Evolutionary conservation across 768 basidiomycete genomes (phyloP).

Genomic region (Cytidiella melzeri): DNA sequence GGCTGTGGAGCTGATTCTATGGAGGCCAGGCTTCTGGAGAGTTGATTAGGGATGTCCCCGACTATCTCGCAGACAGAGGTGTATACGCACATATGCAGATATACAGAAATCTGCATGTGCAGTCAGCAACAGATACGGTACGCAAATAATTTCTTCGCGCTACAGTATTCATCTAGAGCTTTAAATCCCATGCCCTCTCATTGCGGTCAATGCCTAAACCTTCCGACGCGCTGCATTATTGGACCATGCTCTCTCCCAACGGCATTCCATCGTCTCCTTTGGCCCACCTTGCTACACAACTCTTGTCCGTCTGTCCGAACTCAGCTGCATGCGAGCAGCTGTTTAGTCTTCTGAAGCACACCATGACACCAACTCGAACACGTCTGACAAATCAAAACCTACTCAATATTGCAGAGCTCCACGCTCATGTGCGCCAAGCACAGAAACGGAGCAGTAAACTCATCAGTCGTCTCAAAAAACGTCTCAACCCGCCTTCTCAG

Average conservation of each 20-base stretch:
- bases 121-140: not conserved
- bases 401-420: slow-evolving; percentile 6
- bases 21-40: not conserved
- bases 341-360: slow-evolving; percentile 6
- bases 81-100: not conserved
- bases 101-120: not conserved
- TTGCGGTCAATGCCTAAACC: not conserved
- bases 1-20: not conserved
- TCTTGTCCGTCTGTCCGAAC: slow-evolving; percentile 3
- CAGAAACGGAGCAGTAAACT: not conserved
- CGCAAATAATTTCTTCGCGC: not conserved
- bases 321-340: not conserved
- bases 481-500: not conserved
- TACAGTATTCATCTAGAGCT: not conserved
- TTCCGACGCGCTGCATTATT: not conserved
- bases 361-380: not conserved
- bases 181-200: no score
- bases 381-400: not conserved
- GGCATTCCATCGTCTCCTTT: not conserved
- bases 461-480: not conserved
- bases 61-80: not conserved
- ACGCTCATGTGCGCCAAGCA: not conserved
- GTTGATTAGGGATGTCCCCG: not conserved
- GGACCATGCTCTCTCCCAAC: not conserved
- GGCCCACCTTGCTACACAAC: not conserved